Percentiles rank a stretch among this genome's conserved stretches.
These are phyloP conservation scores for Phytophthora niederhauseri DNA, from an alignment of 352 stramenopile genomes.

Conservation along the genomic window DNA sequence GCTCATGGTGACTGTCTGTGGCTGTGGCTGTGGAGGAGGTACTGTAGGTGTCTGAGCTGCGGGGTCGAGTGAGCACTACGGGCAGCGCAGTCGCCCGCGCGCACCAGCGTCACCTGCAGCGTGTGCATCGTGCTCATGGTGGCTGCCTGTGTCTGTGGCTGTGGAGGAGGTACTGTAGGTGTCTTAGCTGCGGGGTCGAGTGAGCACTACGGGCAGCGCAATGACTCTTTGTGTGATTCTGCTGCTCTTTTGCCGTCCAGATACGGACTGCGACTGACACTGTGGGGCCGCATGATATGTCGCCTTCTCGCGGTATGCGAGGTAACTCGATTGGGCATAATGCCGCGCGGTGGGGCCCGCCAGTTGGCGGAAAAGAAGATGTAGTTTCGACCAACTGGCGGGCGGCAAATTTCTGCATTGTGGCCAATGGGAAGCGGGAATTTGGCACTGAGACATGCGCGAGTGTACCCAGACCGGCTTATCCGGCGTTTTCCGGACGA, in stretches of 20 bases:
- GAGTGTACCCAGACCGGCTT: neutral
- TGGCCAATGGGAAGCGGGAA: neutral
- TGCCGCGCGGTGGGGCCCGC: neutral
- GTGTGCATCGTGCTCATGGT: conserved; percentile 54
- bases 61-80: neutral
- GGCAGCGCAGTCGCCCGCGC: conserved; percentile 42
- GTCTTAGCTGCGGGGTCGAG: neutral
- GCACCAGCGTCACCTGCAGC: conserved; percentile 61
- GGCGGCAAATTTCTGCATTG: neutral
- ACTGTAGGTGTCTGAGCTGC: neutral
- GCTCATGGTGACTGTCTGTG: conserved; percentile 23
- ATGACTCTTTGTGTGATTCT: neutral
- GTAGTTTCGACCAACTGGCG: neutral
- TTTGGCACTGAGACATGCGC: neutral
- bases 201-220: neutral
- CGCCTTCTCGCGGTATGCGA: conserved; percentile 30
- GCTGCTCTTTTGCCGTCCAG: conserved; percentile 11
- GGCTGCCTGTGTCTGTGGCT: neutral
- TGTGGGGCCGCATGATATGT: conserved; percentile 26
- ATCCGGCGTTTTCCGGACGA: neutral
- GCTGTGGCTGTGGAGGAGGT: neutral
- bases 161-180: neutral
- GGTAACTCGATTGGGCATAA: neutral
- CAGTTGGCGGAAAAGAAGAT: neutral
- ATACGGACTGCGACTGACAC: conserved; percentile 36